phyloP scores from a whole-genome alignment of 805 yeast genomes.

The Teunomyces stri region DNA sequence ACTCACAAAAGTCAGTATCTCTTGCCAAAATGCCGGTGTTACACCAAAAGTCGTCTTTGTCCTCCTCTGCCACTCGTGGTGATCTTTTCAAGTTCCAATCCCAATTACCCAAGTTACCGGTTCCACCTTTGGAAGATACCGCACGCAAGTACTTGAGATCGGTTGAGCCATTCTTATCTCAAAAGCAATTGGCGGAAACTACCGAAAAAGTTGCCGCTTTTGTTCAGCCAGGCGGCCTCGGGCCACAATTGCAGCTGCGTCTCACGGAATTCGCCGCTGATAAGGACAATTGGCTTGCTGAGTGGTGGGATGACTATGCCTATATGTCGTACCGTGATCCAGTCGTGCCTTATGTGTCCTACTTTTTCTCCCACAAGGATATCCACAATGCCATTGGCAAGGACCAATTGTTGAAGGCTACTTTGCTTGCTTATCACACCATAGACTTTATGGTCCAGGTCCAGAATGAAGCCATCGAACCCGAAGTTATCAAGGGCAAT shows the following conservation, averaged over 20 bases:
- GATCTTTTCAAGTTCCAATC: conserved; percentile 70
- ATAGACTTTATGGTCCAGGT: conserved; percentile 64
- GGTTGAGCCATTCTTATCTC: conserved; percentile 63
- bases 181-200: conserved; percentile 47
- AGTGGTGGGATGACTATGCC: conserved; percentile 93
- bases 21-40: conserved; percentile 8
- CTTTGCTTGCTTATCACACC: conserved; percentile 67
- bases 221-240: conserved; percentile 56
- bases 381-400: conserved; percentile 54
- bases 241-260: conserved; percentile 66
- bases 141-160: conserved; percentile 66
- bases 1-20: neutral
- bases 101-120: conserved; percentile 79
- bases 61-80: conserved; percentile 47
- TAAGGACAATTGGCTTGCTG: conserved; percentile 84
- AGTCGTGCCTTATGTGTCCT: conserved; percentile 90
- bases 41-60: conserved; percentile 9
- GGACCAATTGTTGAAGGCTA: conserved; percentile 69
- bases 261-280: conserved; percentile 54
- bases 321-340: conserved; percentile 91
- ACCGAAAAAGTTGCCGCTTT: conserved; percentile 67
- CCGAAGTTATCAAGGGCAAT: conserved; percentile 71
- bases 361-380: conserved; percentile 83
- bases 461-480: conserved; percentile 70
- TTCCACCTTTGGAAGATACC: conserved; percentile 76